phyloP scores from a whole-genome alignment of 352 stramenopile genomes.

The Pythium rhizo-oryzae region DNA sequence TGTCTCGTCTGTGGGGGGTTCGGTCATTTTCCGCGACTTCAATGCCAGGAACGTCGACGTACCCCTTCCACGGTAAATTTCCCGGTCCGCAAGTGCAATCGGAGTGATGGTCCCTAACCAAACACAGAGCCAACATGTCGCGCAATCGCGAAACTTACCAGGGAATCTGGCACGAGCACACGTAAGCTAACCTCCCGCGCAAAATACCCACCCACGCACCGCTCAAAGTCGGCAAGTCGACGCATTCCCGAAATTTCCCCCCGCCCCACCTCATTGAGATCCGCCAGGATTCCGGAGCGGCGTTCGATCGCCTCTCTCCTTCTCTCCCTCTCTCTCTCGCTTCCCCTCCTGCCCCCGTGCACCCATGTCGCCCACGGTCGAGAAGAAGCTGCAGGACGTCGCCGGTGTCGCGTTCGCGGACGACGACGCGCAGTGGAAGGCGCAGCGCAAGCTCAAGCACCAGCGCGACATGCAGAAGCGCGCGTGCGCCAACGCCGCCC shows the following conservation, averaged over 20 bases:
- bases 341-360: background rate
- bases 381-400: slow-evolving; percentile 22
- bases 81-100: background rate
- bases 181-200: slow-evolving; percentile 17
- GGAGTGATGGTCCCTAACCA: background rate
- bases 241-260: slow-evolving; percentile 4
- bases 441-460: slow-evolving; percentile 73
- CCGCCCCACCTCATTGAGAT: background rate
- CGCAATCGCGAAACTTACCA: slow-evolving; percentile 8
- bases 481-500: background rate
- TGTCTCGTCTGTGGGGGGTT: slow-evolving; percentile 10
- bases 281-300: slow-evolving; percentile 1
- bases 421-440: slow-evolving; percentile 47
- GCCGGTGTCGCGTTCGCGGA: slow-evolving; percentile 7
- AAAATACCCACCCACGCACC: slow-evolving; percentile 1
- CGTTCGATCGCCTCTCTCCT: background rate
- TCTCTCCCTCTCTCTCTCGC: slow-evolving; percentile 5
- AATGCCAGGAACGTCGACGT: slow-evolving; percentile 20
- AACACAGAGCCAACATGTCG: slow-evolving; percentile 8
- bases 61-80: slow-evolving; percentile 16
- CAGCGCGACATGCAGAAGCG: slow-evolving; percentile 54
- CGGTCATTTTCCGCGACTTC: slow-evolving; percentile 15
- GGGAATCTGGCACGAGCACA: background rate
- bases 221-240: slow-evolving; percentile 3
- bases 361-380: slow-evolving; percentile 26